A percentile compares a stretch with the other conserved stretches of the same genome.
These are phyloP conservation scores for Eleusine coracana DNA, from an alignment of 176 grass and related monocot species.

Conservation along the genomic window DNA sequence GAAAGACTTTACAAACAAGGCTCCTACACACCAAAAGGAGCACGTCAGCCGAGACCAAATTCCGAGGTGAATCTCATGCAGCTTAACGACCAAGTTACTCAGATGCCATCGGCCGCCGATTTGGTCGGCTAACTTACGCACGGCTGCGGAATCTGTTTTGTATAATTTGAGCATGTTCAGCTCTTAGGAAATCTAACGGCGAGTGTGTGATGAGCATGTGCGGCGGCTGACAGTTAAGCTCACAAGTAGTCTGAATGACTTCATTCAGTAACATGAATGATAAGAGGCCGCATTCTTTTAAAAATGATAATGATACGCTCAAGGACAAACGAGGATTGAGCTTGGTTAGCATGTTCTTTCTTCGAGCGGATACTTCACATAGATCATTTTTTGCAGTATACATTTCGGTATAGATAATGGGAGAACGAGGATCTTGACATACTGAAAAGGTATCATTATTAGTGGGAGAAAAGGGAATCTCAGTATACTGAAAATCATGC, in stretches of 20 bases:
- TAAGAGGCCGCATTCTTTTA: too few relatives aligned
- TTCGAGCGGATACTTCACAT: too few relatives aligned
- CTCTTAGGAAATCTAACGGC: constrained; percentile 15
- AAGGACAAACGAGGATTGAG: too few relatives aligned
- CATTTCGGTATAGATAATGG: too few relatives aligned
- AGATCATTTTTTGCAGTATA: too few relatives aligned
- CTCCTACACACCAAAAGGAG: background rate
- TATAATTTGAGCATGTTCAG: constrained; percentile 24
- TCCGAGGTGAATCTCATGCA: constrained; percentile 4
- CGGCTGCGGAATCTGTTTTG: constrained; percentile 1
- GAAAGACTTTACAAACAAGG: background rate
- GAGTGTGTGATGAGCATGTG: constrained; percentile 15
- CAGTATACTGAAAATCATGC: too few relatives aligned
- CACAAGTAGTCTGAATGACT: background rate
- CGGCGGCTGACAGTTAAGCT: background rate
- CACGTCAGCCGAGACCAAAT: background rate
- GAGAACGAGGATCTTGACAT: too few relatives aligned
- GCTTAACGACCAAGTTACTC: background rate
- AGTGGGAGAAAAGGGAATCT: too few relatives aligned
- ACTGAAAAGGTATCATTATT: too few relatives aligned
- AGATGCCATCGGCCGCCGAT: constrained; percentile 29
- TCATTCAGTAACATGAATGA: background rate
- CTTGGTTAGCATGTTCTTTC: too few relatives aligned
- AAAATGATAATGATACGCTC: background rate
- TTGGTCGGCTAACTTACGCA: constrained; percentile 41